Evolutionary conservation across 1,284 basidiomycete species (phyloP).

Genomic region (Ustilago shanxiensis): DNA sequence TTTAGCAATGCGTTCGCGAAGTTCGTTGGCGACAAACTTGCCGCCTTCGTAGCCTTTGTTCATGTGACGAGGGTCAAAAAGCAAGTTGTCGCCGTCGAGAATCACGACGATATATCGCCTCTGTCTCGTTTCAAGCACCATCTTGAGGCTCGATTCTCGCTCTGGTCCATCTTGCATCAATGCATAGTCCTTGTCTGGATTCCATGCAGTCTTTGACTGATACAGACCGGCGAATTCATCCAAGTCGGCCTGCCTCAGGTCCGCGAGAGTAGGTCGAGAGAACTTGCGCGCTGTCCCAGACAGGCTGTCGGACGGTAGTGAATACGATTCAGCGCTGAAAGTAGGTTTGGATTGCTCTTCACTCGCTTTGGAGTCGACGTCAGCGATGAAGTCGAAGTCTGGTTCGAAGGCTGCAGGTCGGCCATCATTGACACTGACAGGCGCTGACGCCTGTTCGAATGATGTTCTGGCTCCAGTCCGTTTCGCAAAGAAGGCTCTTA

Average conservation of each 20-base stretch:
- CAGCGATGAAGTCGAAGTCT: neutral
- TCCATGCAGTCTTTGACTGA: constrained; percentile 34
- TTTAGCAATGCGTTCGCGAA: constrained; percentile 32
- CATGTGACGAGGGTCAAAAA: constrained; percentile 35
- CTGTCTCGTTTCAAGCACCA: constrained; percentile 3
- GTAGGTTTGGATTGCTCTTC: neutral
- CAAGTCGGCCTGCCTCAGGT: constrained; percentile 14
- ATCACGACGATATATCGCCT: constrained; percentile 35
- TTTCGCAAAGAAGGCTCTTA: constrained; percentile 17
- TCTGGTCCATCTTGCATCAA: constrained; percentile 31
- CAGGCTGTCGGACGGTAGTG: neutral
- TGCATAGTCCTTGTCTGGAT: constrained; percentile 34
- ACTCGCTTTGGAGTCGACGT: constrained; percentile 2
- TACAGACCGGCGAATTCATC: constrained; percentile 27
- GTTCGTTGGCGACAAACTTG: constrained; percentile 26
- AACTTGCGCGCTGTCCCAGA: neutral
- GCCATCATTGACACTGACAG: neutral
- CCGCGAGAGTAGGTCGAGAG: constrained; percentile 27
- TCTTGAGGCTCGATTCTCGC: neutral
- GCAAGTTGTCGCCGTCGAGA: constrained; percentile 44
- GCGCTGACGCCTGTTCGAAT: neutral
- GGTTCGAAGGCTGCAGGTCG: neutral
- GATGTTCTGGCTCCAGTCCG: neutral
- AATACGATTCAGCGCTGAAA: neutral
- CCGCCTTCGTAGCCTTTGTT: constrained; percentile 34